Evolutionary conservation across 805 yeast genomes (phyloP).

Genomic region (Nakazawaea ambrosiae): DNA sequence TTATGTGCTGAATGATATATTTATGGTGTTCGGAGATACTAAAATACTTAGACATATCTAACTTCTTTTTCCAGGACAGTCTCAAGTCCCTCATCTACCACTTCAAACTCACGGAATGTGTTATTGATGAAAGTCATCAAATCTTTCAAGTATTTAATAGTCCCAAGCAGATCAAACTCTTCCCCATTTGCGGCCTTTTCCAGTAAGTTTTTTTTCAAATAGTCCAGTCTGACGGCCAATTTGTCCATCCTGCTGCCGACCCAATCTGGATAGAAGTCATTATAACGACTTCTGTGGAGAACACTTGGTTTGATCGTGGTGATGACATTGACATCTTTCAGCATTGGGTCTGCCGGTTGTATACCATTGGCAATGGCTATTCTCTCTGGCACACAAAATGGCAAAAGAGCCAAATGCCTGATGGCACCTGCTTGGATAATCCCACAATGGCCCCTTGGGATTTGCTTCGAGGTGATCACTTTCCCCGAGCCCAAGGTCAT

Average conservation of each 20-base stretch:
- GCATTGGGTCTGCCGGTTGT: constrained; percentile 24
- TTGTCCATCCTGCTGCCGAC: constrained; percentile 23
- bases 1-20: too few relatives aligned
- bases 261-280: constrained; percentile 24
- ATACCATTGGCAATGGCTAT: constrained; percentile 24
- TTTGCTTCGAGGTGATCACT: constrained; percentile 15
- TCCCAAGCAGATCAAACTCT: constrained; percentile 23
- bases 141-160: constrained; percentile 21
- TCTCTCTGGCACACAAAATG: constrained; percentile 21
- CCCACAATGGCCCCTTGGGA: constrained; percentile 20
- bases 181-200: constrained; percentile 15
- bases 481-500: constrained; percentile 30
- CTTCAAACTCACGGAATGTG: constrained; percentile 29
- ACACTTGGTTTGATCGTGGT: constrained; percentile 25
- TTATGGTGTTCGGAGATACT: too few relatives aligned
- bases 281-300: constrained; percentile 20
- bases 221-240: constrained; percentile 17
- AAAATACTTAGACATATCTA: constrained; percentile 2
- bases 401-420: constrained; percentile 20
- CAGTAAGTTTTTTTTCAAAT: constrained; percentile 15
- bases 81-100: constrained; percentile 12
- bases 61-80: constrained; percentile 1
- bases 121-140: constrained; percentile 21
- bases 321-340: constrained; percentile 24
- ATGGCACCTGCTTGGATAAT: constrained; percentile 21